Conservation (phyloP, 108 stramenopile genomes). For the Cyclotella atomus region DNA sequence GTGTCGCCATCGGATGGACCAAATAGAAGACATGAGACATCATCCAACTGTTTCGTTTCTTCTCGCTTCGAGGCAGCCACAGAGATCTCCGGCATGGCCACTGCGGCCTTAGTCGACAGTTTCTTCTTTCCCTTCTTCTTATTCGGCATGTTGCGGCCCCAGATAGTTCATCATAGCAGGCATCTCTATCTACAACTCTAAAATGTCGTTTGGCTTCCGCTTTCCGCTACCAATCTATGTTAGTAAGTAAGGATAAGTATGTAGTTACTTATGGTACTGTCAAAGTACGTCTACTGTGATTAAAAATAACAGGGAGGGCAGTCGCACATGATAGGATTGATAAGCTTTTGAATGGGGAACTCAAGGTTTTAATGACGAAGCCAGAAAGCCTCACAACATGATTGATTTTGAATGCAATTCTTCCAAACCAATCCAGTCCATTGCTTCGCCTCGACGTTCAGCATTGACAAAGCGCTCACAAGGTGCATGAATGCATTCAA, state of each 20-base stretch:
- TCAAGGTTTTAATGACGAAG: too few species aligned
- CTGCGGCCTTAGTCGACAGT: neutral
- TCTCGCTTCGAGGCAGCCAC: neutral
- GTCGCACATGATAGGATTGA: too few species aligned
- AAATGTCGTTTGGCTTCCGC: neutral
- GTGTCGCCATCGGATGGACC: neutral
- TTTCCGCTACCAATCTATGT: too few species aligned
- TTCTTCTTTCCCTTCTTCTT: conserved; percentile 35
- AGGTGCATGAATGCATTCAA: conserved; percentile 1
- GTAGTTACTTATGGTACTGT: too few species aligned
- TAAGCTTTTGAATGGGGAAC: too few species aligned
- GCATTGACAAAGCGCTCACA: neutral
- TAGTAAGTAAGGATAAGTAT: too few species aligned
- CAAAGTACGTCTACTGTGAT: too few species aligned
- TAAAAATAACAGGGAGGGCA: too few species aligned
- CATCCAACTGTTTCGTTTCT: neutral
- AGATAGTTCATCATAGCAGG: neutral
- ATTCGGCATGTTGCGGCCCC: neutral
- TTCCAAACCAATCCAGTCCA: too few species aligned
- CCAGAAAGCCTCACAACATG: too few species aligned
- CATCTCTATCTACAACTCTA: neutral
- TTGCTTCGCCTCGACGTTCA: too few species aligned
- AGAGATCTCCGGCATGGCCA: neutral
- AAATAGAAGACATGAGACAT: conserved; percentile 40
- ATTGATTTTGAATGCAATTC: neutral